Evolutionary conservation across 2,329 filamentous ascomycete species (phyloP).

Genomic region (Aspergillus unguis): DNA sequence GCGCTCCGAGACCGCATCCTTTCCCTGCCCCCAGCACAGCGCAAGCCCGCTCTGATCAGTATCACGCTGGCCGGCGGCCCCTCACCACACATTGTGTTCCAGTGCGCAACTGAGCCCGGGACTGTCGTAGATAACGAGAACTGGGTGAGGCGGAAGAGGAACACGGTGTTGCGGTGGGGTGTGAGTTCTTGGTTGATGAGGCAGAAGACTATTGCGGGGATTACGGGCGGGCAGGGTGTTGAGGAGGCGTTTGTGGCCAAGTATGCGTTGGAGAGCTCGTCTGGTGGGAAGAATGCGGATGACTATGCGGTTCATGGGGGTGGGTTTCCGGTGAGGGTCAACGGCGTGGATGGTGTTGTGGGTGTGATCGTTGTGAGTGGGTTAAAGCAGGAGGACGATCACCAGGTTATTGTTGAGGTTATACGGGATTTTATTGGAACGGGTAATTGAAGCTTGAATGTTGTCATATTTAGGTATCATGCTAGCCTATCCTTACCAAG

Average conservation of each 20-base stretch:
- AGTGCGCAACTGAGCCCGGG: slow-evolving; percentile 64
- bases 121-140: slow-evolving; percentile 67
- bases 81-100: slow-evolving; percentile 62
- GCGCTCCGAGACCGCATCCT: slow-evolving; percentile 39
- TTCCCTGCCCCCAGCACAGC: slow-evolving; percentile 28
- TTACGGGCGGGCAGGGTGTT: slow-evolving; percentile 44
- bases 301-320: slow-evolving; percentile 77
- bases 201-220: slow-evolving; percentile 53
- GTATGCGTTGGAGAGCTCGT: slow-evolving; percentile 57
- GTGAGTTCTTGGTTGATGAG: slow-evolving; percentile 68
- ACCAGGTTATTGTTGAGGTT: slow-evolving; percentile 69
- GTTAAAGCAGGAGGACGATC: slow-evolving; percentile 72
- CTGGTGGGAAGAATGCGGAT: slow-evolving; percentile 45
- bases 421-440: slow-evolving; percentile 51
- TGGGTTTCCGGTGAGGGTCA: slow-evolving; percentile 68
- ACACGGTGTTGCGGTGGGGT: slow-evolving; percentile 69
- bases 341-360: slow-evolving; percentile 70
- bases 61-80: slow-evolving; percentile 34
- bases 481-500: slow-evolving; percentile 11
- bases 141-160: slow-evolving; percentile 69
- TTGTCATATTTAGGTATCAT: slow-evolving; percentile 17
- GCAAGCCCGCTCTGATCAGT: slow-evolving; percentile 40
- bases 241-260: slow-evolving; percentile 64
- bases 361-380: slow-evolving; percentile 74
- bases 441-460: slow-evolving; percentile 3